Evolutionary conservation across 2,329 filamentous ascomycete genomes (phyloP).

Genomic region (Ceratocystis eucalypticola): DNA sequence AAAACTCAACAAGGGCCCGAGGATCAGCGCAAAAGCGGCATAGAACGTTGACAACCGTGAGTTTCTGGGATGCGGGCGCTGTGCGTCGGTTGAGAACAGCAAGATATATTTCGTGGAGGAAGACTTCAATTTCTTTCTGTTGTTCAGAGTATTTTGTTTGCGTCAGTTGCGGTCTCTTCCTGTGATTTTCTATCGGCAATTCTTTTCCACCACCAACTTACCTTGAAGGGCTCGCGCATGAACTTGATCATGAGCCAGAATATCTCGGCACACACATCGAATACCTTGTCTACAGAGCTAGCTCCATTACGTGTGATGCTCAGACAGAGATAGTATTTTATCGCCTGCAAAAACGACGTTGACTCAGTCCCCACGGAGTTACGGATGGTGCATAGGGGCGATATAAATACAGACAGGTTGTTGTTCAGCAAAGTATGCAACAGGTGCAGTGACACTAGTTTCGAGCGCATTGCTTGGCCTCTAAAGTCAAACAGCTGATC

Average conservation of each 20-base stretch:
- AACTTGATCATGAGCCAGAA: conserved; percentile 96
- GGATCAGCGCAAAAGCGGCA: conserved; percentile 76
- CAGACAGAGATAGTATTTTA: conserved; percentile 93
- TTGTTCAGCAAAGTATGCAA: conserved; percentile 94
- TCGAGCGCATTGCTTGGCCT: conserved; percentile 93
- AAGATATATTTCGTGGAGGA: conserved; percentile 93
- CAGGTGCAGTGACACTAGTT: conserved; percentile 85
- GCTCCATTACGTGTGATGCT: conserved; percentile 91
- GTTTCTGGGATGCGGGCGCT: conserved; percentile 79
- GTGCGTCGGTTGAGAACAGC: conserved; percentile 78
- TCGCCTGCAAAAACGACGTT: conserved; percentile 82
- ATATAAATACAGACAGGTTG: conserved; percentile 80
- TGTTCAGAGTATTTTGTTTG: neutral
- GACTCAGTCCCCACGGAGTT: conserved; percentile 80
- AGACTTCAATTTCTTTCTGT: conserved; percentile 92
- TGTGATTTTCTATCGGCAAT: neutral
- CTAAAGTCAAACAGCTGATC: conserved; percentile 89
- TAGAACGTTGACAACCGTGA: conserved; percentile 77
- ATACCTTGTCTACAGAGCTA: conserved; percentile 80
- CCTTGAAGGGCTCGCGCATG: conserved; percentile 87
- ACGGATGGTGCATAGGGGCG: conserved; percentile 79
- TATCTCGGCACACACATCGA: conserved; percentile 91
- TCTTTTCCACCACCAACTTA: conserved; percentile 26
- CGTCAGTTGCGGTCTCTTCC: too few relatives aligned
- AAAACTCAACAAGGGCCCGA: conserved; percentile 80